phyloP scores from a whole-genome alignment of 2,329 filamentous ascomycete species.

The Hawksworthiomyces lignivorus region DNA sequence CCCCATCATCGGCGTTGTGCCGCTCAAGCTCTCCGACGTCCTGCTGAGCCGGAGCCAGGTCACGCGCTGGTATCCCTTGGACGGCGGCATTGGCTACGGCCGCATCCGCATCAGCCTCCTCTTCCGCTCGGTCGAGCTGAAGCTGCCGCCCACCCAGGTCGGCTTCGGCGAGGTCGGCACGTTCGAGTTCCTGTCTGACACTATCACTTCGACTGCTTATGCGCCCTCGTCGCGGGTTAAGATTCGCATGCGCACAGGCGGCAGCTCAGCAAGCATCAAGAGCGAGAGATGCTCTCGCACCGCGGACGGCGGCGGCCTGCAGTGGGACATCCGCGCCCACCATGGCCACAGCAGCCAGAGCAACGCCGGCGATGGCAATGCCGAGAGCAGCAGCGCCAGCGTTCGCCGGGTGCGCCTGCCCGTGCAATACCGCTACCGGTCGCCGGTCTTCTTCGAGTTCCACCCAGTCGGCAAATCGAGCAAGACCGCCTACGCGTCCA shows the following conservation, averaged over 20 bases:
- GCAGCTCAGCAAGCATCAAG: slow-evolving; percentile 65
- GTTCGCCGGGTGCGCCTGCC: slow-evolving; percentile 59
- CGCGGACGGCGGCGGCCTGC: slow-evolving; percentile 43
- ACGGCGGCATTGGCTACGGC: slow-evolving; percentile 88
- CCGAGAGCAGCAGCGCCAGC: slow-evolving; percentile 29
- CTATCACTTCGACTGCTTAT: slow-evolving; percentile 58
- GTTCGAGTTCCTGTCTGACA: slow-evolving; percentile 74
- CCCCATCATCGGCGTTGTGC: slow-evolving; percentile 86
- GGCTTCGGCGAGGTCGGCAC: slow-evolving; percentile 89
- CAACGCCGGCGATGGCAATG: slow-evolving; percentile 16
- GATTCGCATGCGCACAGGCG: slow-evolving; percentile 74
- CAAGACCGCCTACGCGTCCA: slow-evolving; percentile 64
- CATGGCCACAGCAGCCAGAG: slow-evolving; percentile 30
- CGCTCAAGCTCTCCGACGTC: slow-evolving; percentile 80
- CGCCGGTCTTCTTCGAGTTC: slow-evolving; percentile 84
- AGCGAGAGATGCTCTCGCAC: slow-evolving; percentile 53
- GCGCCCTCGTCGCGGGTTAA: slow-evolving; percentile 60
- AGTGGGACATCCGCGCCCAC: slow-evolving; percentile 40
- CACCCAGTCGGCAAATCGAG: slow-evolving; percentile 61
- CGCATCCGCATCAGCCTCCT: slow-evolving; percentile 81
- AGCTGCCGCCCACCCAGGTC: slow-evolving; percentile 73
- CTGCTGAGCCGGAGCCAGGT: slow-evolving; percentile 78
- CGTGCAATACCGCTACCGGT: slow-evolving; percentile 83
- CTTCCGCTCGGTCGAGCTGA: slow-evolving; percentile 83
- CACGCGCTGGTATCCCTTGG: slow-evolving; percentile 92